These are phyloP conservation scores for Ministeria vibrans DNA, from an alignment of 78 protist genomes.

Conservation along the genomic window DNA sequence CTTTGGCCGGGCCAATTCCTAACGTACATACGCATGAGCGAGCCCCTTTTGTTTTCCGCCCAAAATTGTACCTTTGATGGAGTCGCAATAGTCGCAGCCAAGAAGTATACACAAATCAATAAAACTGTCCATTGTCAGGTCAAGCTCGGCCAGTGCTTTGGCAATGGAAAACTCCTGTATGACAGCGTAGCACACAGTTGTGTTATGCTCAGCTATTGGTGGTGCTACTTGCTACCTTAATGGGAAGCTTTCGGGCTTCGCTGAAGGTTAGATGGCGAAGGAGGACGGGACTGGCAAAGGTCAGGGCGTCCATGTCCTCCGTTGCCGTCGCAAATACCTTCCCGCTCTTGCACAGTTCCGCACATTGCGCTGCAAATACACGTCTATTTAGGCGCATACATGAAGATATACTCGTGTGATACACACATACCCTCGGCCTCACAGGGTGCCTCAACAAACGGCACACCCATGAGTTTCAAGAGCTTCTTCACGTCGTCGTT, in stretches of 20 bases:
- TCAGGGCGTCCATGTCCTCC: conserved; percentile 98
- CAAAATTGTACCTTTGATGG: conserved; percentile 46
- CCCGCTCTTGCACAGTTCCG: conserved; percentile 64
- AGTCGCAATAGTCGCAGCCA: conserved; percentile 91
- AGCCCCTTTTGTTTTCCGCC: background rate
- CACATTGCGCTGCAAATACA: conserved; percentile 99
- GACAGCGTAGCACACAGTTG: too few relatives aligned
- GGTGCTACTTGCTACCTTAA: too few relatives aligned
- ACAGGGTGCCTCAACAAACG: conserved; percentile 79
- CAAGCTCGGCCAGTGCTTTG: conserved; percentile 56
- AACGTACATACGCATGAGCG: background rate
- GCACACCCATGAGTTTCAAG: conserved; percentile 94
- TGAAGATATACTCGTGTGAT: too few relatives aligned
- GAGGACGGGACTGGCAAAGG: conserved; percentile 75
- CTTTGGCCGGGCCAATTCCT: conserved; percentile 77
- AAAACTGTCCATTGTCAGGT: conserved; percentile 78
- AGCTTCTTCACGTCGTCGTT: conserved; percentile 83
- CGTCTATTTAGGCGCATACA: too few relatives aligned
- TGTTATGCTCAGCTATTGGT: too few relatives aligned
- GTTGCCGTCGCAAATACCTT: conserved; percentile 81
- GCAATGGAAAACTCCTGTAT: conserved; percentile 68
- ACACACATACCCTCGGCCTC: too few relatives aligned
- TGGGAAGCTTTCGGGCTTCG: conserved; percentile 78
- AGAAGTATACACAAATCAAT: conserved; percentile 90
- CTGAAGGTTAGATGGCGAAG: conserved; percentile 70